Conservation (phyloP, 2,329 filamentous ascomycete genomes). For the Lasiodiplodia citricola region DNA sequence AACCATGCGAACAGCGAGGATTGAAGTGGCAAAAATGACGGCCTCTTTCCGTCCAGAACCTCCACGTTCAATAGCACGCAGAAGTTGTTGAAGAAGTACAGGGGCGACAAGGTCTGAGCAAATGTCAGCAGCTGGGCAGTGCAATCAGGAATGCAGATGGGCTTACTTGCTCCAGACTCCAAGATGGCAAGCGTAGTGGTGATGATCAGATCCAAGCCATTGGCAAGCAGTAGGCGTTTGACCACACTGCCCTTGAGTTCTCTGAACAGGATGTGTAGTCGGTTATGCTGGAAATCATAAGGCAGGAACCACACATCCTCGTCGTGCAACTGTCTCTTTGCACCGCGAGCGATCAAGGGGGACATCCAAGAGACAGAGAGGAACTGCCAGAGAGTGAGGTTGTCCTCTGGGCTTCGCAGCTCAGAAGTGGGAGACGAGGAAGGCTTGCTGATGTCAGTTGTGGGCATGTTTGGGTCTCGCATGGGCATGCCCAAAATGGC, state of each 20-base stretch:
- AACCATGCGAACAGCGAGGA: slow-evolving; percentile 65
- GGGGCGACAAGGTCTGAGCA: slow-evolving; percentile 57
- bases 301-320: slow-evolving; percentile 82
- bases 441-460: slow-evolving; percentile 63
- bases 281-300: slow-evolving; percentile 80
- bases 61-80: slow-evolving; percentile 68
- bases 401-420: slow-evolving; percentile 79
- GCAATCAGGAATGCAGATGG: background rate
- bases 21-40: slow-evolving; percentile 68
- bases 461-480: slow-evolving; percentile 62
- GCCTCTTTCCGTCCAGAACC: slow-evolving; percentile 57
- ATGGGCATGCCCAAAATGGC: slow-evolving; percentile 72
- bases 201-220: slow-evolving; percentile 77
- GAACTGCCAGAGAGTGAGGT: slow-evolving; percentile 79
- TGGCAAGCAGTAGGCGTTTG: slow-evolving; percentile 71
- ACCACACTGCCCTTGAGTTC: slow-evolving; percentile 75
- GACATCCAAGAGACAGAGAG: slow-evolving; percentile 84
- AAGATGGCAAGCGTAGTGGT: slow-evolving; percentile 68
- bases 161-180: slow-evolving; percentile 61
- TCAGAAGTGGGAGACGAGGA: slow-evolving; percentile 61
- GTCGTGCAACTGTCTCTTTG: slow-evolving; percentile 70
- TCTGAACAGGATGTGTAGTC: slow-evolving; percentile 76
- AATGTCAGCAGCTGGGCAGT: background rate
- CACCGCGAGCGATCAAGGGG: slow-evolving; percentile 71
- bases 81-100: slow-evolving; percentile 72